Base-by-base conservation (phyloP, 1,284 basidiomycete species). In the Phlebopus sp. region DNA sequence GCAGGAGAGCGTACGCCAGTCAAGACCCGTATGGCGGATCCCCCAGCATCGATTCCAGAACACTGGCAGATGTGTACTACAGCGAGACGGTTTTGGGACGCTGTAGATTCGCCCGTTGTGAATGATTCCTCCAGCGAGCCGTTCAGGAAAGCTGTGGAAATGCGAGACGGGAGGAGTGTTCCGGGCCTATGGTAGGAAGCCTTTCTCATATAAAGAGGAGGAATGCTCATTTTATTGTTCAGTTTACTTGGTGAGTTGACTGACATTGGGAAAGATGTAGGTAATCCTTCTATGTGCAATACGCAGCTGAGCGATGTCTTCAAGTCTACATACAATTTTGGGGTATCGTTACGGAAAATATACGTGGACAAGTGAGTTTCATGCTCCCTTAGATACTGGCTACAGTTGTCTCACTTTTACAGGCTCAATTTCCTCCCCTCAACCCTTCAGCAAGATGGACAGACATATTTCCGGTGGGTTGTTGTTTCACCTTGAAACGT, bases 201-300 rank as follows among this genome's bases (percentile, higher is more conserved):
- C 43, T 27, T 39, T 39, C 4, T 17, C 7, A 9, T 3, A 18
- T 4, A 7, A 5, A 23, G 5, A 23, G 11, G 37, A 21, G 25
- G 2, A 14, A n/a, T 46, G 35, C 31, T 48, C 19, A 41, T 29
- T 31, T 47, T 35, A 5, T 37, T 18, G 35, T 37, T 4, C 49
- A 88, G 88, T 62, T 67, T 91, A 48, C 69, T 90, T 13, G 90
- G 90, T 25, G 88, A 91, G 62, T 67, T 92, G 53, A 91, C 90
- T 8, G 90, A 92, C 59, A 55, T 86, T 5, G 90, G 90, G 29
- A 75, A 84, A 59, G 70, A 82, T 69, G 86, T 83, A 47, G 7
- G 4, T 23, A 66, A 39, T 35, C 40, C 29, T 21, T 23, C 32
- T 14, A 13, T 46, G 36, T 46, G 4, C 13, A 31, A 43, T n/a